phyloP scores from a whole-genome alignment of 2,329 filamentous ascomycete genomes.

The Talaromyces amestolkiae region DNA sequence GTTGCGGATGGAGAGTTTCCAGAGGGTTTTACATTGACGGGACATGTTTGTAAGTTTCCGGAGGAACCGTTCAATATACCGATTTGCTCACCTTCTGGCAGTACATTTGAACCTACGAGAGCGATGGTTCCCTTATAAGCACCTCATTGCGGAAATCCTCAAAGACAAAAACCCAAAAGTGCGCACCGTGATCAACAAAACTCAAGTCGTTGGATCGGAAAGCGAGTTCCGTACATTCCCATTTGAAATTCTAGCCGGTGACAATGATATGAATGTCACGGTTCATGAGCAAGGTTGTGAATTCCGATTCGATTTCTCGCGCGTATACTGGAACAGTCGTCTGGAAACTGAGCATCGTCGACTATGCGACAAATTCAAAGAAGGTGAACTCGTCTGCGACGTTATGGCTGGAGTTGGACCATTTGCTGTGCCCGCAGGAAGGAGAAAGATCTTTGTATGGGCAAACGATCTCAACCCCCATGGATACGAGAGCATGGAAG shows the following conservation, averaged over 20 bases:
- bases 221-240: conserved; percentile 87
- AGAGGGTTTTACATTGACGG: conserved; percentile 80
- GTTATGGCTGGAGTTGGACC: conserved; percentile 97
- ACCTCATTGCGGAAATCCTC: conserved; percentile 79
- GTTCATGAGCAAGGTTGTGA: conserved; percentile 76
- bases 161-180: conserved; percentile 83
- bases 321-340: conserved; percentile 97
- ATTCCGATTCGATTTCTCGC: conserved; percentile 92
- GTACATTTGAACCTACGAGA: conserved; percentile 89
- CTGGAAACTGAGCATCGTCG: conserved; percentile 86
- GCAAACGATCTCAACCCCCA: conserved; percentile 97
- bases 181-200: conserved; percentile 92
- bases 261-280: conserved; percentile 78
- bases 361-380: conserved; percentile 70
- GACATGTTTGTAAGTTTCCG: conserved; percentile 68
- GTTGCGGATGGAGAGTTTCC: conserved; percentile 69
- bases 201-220: conserved; percentile 78
- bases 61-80: not conserved
- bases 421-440: conserved; percentile 88
- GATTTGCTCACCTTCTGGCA: conserved; percentile 27
- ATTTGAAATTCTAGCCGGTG: conserved; percentile 84
- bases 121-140: conserved; percentile 79
- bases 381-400: conserved; percentile 88
- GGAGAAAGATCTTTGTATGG: conserved; percentile 87
- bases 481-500: conserved; percentile 69